Percentiles rank a stretch among this genome's conserved stretches.
These are phyloP conservation scores for Trichoderma erinaceum DNA, from an alignment of 495 filamentous ascomycete genomes.

Conservation along the genomic window DNA sequence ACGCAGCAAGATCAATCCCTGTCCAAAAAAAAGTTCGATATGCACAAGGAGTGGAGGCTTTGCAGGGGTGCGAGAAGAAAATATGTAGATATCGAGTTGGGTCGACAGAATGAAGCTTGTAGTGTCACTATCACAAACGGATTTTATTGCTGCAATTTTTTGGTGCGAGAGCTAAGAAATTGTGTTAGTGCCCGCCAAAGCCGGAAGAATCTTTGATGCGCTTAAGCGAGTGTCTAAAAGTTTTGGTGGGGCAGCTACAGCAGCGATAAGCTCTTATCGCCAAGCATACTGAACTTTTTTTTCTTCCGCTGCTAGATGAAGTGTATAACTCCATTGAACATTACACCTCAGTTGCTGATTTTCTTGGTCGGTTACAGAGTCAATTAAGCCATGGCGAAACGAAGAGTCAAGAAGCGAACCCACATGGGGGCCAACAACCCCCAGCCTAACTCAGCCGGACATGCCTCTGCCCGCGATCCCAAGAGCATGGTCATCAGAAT, in stretches of 20 bases:
- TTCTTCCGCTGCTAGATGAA: background rate
- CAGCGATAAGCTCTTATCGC: constrained; percentile 16
- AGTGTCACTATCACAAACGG: background rate
- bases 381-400: constrained; percentile 61
- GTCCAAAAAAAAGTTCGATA: background rate
- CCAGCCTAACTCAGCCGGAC: constrained; percentile 31
- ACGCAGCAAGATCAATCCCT: background rate
- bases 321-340: background rate
- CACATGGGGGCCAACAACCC: constrained; percentile 67
- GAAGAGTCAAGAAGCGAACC: constrained; percentile 82
- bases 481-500: constrained; percentile 99
- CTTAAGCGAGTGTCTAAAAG: background rate
- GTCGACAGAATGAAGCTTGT: too few relatives aligned
- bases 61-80: background rate
- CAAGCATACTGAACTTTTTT: constrained; percentile 13
- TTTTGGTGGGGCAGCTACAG: constrained; percentile 4
- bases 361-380: constrained; percentile 7
- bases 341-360: background rate
- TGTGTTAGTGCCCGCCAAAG: background rate
- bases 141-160: background rate
- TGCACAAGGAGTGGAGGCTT: background rate
- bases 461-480: constrained; percentile 54
- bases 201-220: background rate
- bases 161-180: background rate
- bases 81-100: background rate